A percentile compares a stretch with the other conserved stretches of the same genome.
phyloP scores from a whole-genome alignment of 2,329 filamentous ascomycete genomes.

The Neodidymelliopsis sp. region DNA sequence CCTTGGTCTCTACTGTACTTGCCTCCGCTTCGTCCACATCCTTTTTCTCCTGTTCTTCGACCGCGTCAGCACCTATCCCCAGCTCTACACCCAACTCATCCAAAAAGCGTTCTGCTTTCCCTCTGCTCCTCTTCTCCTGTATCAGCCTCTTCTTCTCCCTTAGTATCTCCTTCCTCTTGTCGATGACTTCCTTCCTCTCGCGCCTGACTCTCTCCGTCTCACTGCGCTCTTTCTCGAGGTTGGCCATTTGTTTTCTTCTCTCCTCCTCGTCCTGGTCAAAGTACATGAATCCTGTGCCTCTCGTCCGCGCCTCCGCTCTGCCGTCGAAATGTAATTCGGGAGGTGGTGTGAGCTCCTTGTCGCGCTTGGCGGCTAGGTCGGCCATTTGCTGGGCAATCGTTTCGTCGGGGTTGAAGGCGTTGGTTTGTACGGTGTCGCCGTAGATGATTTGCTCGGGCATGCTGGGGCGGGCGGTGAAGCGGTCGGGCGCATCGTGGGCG shows the following conservation, averaged over 20 bases:
- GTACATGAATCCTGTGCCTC: slow-evolving; percentile 90
- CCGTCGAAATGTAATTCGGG: slow-evolving; percentile 86
- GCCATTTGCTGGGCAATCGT: slow-evolving; percentile 73
- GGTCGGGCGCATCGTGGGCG: slow-evolving; percentile 65
- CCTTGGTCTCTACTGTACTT: too few relatives aligned
- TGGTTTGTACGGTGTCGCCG: slow-evolving; percentile 82
- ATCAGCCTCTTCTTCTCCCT: slow-evolving; percentile 68
- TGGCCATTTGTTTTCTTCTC: slow-evolving; percentile 76
- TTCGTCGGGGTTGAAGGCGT: slow-evolving; percentile 82
- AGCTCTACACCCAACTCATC: slow-evolving; percentile 56
- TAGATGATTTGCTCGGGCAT: slow-evolving; percentile 78
- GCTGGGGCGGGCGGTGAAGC: slow-evolving; percentile 71
- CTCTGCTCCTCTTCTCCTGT: slow-evolving; percentile 65
- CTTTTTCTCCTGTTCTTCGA: background rate
- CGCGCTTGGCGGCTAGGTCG: slow-evolving; percentile 76
- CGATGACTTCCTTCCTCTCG: slow-evolving; percentile 57
- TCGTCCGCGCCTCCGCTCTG: slow-evolving; percentile 79
- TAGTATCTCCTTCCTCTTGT: slow-evolving; percentile 69
- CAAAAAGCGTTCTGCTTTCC: slow-evolving; percentile 77
- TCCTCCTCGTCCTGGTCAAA: slow-evolving; percentile 80
- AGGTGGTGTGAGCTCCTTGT: slow-evolving; percentile 81
- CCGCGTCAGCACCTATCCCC: slow-evolving; percentile 4
- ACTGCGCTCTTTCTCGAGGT: slow-evolving; percentile 69
- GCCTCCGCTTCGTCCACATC: too few relatives aligned
- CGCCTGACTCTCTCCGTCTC: slow-evolving; percentile 71